These are phyloP conservation scores for Ambrosia hybrid DNA, from an alignment of 140 eudicot genomes.

Conservation along the genomic window DNA sequence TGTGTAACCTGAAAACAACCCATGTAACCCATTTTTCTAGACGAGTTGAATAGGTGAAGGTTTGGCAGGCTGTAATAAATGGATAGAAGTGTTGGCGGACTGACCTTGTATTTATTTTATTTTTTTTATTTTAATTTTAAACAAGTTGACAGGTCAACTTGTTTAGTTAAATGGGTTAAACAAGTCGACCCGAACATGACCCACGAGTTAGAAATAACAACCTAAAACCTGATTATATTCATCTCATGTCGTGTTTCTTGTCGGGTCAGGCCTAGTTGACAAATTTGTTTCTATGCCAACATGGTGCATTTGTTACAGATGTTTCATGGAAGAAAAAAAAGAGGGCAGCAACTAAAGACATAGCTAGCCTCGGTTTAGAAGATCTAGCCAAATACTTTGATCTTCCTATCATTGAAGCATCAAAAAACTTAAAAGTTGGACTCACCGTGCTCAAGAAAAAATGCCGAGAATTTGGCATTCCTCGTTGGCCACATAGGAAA, in stretches of 20 bases:
- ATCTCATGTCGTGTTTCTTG: too few relatives aligned
- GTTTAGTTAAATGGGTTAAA: neutral
- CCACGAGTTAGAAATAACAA: neutral
- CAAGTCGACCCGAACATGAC: neutral
- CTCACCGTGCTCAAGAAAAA: conserved; percentile 64
- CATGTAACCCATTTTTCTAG: too few relatives aligned
- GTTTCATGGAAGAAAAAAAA: conserved; percentile 42
- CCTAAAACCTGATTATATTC: neutral
- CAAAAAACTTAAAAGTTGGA: conserved; percentile 47
- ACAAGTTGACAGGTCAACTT: neutral
- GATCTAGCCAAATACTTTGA: conserved; percentile 59
- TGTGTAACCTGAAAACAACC: too few relatives aligned
- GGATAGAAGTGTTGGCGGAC: too few relatives aligned
- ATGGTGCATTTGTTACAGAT: conserved; percentile 27
- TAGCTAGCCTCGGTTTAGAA: conserved; percentile 47
- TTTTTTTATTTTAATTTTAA: too few relatives aligned
- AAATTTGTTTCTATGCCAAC: conserved; percentile 4
- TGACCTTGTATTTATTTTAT: too few relatives aligned
- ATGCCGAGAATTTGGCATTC: conserved; percentile 61
- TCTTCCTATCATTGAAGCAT: conserved; percentile 51
- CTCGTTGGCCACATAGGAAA: conserved; percentile 78
- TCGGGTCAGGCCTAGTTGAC: too few relatives aligned
- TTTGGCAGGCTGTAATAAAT: too few relatives aligned
- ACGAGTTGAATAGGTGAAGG: too few relatives aligned
- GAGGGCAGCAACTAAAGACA: conserved; percentile 50